Conservation (phyloP, 768 basidiomycete species). For the Pisolithus sp. region DNA sequence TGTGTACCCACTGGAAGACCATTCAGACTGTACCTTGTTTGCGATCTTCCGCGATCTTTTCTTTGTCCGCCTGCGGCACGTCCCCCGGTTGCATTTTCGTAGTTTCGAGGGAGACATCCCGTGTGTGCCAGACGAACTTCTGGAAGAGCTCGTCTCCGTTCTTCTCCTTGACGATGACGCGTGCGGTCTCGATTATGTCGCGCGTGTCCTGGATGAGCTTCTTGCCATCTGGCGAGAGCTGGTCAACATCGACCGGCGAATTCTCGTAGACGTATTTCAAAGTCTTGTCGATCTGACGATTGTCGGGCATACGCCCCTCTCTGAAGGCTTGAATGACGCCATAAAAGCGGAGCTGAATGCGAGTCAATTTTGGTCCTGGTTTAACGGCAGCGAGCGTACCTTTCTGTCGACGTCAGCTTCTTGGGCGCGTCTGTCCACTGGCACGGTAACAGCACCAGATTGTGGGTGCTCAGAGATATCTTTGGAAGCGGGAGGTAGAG, state of each 20-base stretch:
- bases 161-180: constrained; percentile 72
- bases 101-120: constrained; percentile 36
- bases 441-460: constrained; percentile 55
- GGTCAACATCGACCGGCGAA: constrained; percentile 52
- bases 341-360: constrained; percentile 59
- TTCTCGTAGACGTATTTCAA: constrained; percentile 59
- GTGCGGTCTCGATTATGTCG: constrained; percentile 71
- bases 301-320: constrained; percentile 71
- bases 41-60: constrained; percentile 51
- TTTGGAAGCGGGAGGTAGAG: constrained; percentile 55
- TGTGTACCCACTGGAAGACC: not conserved
- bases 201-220: constrained; percentile 72
- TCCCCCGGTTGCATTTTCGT: constrained; percentile 37
- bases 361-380: not conserved
- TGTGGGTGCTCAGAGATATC: constrained; percentile 56
- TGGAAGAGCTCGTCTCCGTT: constrained; percentile 90
- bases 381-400: constrained; percentile 21
- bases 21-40: constrained; percentile 45
- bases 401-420: constrained; percentile 80
- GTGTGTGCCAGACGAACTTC: constrained; percentile 81
- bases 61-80: constrained; percentile 44
- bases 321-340: constrained; percentile 79
- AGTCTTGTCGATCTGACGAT: constrained; percentile 70
- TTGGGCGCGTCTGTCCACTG: constrained; percentile 53
- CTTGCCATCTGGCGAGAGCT: constrained; percentile 72